Evolutionary conservation across 163 green algal genomes (phyloP), one percentile per base, ranked within the genome.

Genomic region (Botryococcus braunii): DNA sequence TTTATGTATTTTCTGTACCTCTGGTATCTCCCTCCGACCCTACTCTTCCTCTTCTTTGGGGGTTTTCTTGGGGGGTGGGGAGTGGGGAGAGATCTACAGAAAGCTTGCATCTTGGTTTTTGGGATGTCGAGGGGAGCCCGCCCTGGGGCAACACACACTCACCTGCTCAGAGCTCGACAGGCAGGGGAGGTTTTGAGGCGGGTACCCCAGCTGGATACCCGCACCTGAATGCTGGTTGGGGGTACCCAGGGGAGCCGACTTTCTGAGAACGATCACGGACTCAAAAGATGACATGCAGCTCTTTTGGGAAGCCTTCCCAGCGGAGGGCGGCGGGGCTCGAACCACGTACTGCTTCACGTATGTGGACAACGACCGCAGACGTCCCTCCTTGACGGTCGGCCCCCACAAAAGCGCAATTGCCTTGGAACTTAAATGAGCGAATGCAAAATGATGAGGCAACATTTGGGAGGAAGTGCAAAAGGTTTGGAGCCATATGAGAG

Each of bases 291-390:
- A 90, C 75, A 75, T 89, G 80, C 85, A 97, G 77, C 81, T 92
- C 49, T 95, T 96, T 72, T 96, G 89, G 91, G 89, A 97, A 76
- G 89, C 91, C 0, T 97, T 97, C 73, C 92, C 92, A 21, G 87
- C 92, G 0, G 87, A 81, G 5, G 83, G 82, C 37, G 85, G 82
- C 29, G 35, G 52, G 0, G 78, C 85, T 27, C 85, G 90, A 37
- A 97, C 91, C 32, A 91, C 81, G 59, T 97, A 97, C 84, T 92
- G 96, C 83, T 97, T 97, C 77, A 83, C 85, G 0, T 97, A 97
- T 74, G 64, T 65, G 43, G 91, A 97, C 70, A 80, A 89, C 0
- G 58, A 92, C 48, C 74, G 78, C 2, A 36, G 64, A 5, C 77
- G 92, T 21, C 89, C 87, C 2, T 82, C 66, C 35, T 84, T 97